Evolutionary conservation across 179 eudicot genomes (phyloP), one percentile per base, ranked within the genome.

Genomic region (Beta lomatogona): DNA sequence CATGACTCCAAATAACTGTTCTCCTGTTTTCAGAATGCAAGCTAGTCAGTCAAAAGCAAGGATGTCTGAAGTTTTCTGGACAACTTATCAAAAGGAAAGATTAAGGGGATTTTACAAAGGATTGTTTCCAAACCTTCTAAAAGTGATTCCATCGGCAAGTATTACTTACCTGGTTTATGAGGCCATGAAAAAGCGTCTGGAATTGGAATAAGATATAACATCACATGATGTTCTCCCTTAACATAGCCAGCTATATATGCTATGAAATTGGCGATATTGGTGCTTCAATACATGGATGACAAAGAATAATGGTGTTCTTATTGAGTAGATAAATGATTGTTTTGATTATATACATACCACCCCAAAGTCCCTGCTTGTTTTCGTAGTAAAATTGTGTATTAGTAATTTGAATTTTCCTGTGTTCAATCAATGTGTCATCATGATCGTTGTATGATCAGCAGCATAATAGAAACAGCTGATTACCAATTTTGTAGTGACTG

Each of bases 91-190:
- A 77, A 82, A 79, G 80, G 98, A 95, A 89, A 91, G 91, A 54
- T 50, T 84, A 18, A 88, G 90, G 76, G 99, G 99, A 76, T 95
- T 93, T 86, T 95, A 95, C 90, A 95, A 95, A 85, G 99, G 99
- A 45, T 88, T 95, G 79, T 89, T 95, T 53, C 99, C 99, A 16
- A 93, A 95, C 89, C 94, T 95, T 71, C 90, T 93, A 68, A 95
- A 95, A 89, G 98, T 95, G 60, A 87, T 95, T n/a, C 98, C 98
- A 12, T 87, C 97, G 52, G 98, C 98, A 73, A 92, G 98, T 85
- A 95, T 95, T 79, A 93, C 98, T 3, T 95, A 95, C 79, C 78
- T 95, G 84, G 92, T 90, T 71, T 95, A 93, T 15, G 99, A 95
- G 77, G 86, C 91, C 77, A 92, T 91, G 97, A 93, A 93, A 85